Base-by-base conservation (phyloP, 83 land plant species). In the Diphasiastrum complanatum region DNA sequence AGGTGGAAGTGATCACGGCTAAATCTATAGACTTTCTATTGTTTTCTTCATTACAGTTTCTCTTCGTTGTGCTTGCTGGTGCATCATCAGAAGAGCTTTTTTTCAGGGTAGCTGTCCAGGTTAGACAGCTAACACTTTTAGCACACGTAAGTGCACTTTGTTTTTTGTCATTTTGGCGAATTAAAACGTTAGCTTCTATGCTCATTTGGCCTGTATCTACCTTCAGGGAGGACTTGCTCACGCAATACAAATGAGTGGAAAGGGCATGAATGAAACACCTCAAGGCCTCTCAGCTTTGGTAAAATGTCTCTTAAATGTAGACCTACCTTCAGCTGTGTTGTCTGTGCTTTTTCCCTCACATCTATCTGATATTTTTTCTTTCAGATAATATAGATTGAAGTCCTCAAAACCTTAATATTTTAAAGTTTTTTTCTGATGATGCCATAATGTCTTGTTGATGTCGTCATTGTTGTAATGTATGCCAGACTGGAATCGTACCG, bases 81-180 rank as follows among this genome's bases (percentile, higher is more conserved):
- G 87, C 98, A 32, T 67, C 85, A 0, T 84, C 96, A 1, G 98
- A 88, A 77, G 98, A 92, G 75, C 79, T 92, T 16, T 92, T 92
- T 65, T 92, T 89, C 59, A 74, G 98, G 18, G 96, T 78, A 55
- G 96, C 96, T 46, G 78, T 92, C 33, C 98, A 92, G 96, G 96
- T 90, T 12, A 24, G 59, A 3, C 16, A n/a, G 14, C n/a, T n/a
- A n/a, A n/a, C 12, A 20, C 41, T 64, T 18, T 50, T 40, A 26
- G 33, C 27, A 11, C 33, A 11, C 14, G 50, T 2, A 4, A 4
- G 22, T 19, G 36, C 43, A n/a, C 14, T 3, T 34, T 33, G 12
- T 59, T 11, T 33, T 57, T 60, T 12, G 22, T 10, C 16, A 60
- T 60, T n/a, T 16, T 25, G 32, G 12, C 4, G n/a, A n/a, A n/a